Evolutionary conservation across 1,139 yeast genomes (phyloP).

Genomic region (Pichia norvegensis): DNA sequence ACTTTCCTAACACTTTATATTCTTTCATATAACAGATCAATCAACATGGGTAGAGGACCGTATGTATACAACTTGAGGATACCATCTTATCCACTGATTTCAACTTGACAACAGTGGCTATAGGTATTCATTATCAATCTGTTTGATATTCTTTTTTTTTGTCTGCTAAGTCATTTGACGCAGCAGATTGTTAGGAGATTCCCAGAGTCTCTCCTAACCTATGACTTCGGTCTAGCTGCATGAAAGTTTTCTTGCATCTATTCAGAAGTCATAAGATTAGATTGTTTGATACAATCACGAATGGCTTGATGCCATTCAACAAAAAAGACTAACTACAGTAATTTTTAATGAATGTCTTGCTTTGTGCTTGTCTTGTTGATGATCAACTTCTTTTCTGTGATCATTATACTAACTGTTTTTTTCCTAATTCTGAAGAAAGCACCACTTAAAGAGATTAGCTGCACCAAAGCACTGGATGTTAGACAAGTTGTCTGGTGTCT

Average conservation of each 20-base stretch:
- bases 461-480: slow-evolving; percentile 99
- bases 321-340: not conserved
- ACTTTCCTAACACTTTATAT: not conserved
- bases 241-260: not conserved
- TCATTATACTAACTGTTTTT: not conserved
- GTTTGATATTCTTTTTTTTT: slow-evolving; percentile 6
- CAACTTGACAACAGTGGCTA: not conserved
- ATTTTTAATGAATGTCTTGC: not conserved
- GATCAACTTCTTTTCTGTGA: not conserved
- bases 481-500: slow-evolving; percentile 99
- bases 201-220: slow-evolving; percentile 11
- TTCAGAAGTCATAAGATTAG: slow-evolving; percentile 12
- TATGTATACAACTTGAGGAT: slow-evolving; percentile 35
- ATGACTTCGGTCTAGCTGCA: slow-evolving; percentile 4
- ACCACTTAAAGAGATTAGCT: slow-evolving; percentile 96
- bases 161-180: not conserved
- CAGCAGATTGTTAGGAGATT: slow-evolving; percentile 3
- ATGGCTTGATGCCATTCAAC: not conserved
- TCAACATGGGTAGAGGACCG: slow-evolving; percentile 94
- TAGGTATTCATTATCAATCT: slow-evolving; percentile 5
- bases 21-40: not conserved
- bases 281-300: slow-evolving; percentile 4
- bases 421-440: slow-evolving; percentile 42
- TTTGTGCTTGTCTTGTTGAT: not conserved
- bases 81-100: not conserved